These are phyloP conservation scores for Aspergillus haitiensis DNA, from an alignment of 495 filamentous ascomycete species.

Conservation along the genomic window DNA sequence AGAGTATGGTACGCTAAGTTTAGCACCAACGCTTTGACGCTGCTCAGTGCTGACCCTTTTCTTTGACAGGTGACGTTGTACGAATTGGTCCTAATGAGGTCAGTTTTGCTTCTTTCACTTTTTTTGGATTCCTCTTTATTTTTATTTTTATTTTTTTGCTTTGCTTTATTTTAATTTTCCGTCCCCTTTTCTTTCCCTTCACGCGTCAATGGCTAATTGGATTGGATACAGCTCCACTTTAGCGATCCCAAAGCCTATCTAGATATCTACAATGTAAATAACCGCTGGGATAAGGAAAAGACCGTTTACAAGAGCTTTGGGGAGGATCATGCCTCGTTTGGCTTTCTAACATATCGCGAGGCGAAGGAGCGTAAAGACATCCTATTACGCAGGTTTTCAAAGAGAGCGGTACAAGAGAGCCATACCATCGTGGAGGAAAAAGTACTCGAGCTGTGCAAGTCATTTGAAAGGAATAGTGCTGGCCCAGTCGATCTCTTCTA, in stretches of 20 bases:
- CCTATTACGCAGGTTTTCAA: conserved; percentile 11
- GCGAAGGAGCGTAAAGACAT: conserved; percentile 14
- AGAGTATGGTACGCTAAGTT: conserved; percentile 9
- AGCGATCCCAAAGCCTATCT: conserved; percentile 3
- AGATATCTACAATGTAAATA: conserved; percentile 10
- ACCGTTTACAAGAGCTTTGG: conserved; percentile 13
- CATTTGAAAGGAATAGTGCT: conserved; percentile 4
- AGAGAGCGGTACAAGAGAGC: conserved; percentile 3
- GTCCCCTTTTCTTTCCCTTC: too few species aligned
- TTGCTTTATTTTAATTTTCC: too few species aligned
- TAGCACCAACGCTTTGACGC: background rate
- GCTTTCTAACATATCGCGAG: conserved; percentile 8
- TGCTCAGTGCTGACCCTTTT: background rate
- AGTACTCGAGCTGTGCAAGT: conserved; percentile 10
- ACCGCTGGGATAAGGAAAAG: conserved; percentile 18
- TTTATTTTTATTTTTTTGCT: background rate
- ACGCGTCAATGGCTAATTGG: too few species aligned
- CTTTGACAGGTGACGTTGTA: conserved; percentile 3
- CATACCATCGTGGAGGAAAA: conserved; percentile 5
- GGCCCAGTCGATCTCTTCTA: conserved; percentile 9
- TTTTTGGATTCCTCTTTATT: background rate
- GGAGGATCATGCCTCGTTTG: conserved; percentile 14
- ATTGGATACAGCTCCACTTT: conserved; percentile 9
- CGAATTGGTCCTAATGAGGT: conserved; percentile 15
- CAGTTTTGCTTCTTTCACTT: background rate